Evolutionary conservation across 768 basidiomycete species (phyloP).

Genomic region (Termitomyces sp.): DNA sequence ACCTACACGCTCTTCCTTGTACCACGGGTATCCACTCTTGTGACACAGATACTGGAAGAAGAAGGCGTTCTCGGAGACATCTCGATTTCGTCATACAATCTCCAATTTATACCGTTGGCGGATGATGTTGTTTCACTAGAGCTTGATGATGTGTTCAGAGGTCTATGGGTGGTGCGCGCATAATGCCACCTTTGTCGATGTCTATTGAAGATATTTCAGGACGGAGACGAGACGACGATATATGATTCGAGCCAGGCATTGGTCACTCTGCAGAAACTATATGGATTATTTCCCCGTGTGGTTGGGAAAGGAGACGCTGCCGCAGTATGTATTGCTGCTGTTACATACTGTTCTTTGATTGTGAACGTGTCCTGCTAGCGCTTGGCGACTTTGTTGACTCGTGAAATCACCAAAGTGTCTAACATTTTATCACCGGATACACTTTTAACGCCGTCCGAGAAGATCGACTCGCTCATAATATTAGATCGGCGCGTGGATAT

Average conservation of each 20-base stretch:
- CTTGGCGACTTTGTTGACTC: conserved; percentile 65
- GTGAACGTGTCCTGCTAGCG: conserved; percentile 39
- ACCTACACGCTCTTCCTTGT: conserved; percentile 85
- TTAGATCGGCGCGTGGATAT: conserved; percentile 90
- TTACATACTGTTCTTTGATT: not conserved
- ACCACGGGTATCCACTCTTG: conserved; percentile 82
- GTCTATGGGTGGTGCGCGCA: conserved; percentile 80
- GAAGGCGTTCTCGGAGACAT: conserved; percentile 98
- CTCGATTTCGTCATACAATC: conserved; percentile 77
- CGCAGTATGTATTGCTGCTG: conserved; percentile 35
- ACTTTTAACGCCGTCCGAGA: conserved; percentile 43
- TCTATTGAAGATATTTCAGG: conserved; percentile 36
- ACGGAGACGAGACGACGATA: conserved; percentile 87
- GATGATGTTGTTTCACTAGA: conserved; percentile 92
- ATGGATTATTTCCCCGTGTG: conserved; percentile 87
- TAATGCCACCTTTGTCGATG: conserved; percentile 1
- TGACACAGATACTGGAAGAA: conserved; percentile 84
- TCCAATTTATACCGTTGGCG: conserved; percentile 92
- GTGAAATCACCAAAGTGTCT: conserved; percentile 41
- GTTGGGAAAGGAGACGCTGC: conserved; percentile 91
- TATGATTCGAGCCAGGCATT: conserved; percentile 89
- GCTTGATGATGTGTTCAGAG: conserved; percentile 77
- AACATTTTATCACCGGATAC: conserved; percentile 29
- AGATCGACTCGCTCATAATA: conserved; percentile 82
- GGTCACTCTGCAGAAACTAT: conserved; percentile 74